These are phyloP conservation scores for Filosporella fistucella DNA, from an alignment of 495 filamentous ascomycete genomes.

Conservation along the genomic window DNA sequence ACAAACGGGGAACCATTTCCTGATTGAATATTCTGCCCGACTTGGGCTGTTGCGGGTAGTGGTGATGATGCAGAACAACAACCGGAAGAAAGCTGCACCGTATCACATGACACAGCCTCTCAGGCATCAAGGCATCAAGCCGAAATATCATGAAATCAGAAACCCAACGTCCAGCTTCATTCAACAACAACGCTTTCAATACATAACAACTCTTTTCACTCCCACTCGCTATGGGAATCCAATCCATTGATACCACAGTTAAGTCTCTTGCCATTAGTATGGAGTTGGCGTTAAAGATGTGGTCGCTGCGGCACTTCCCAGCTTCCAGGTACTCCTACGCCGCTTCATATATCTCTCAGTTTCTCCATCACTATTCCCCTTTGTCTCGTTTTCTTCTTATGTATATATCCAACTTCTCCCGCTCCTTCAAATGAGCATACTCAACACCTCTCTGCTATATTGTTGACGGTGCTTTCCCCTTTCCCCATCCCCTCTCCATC, in stretches of 20 bases:
- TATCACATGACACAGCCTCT: conserved; percentile 2
- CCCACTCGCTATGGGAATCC: neutral
- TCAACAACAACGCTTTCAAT: conserved; percentile 7
- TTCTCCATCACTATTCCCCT: neutral
- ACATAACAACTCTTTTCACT: conserved; percentile 17
- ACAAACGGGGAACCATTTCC: too few relatives aligned
- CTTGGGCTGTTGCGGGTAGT: too few relatives aligned
- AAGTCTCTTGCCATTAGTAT: conserved; percentile 9
- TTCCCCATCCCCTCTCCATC: neutral
- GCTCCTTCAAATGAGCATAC: neutral
- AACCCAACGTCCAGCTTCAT: conserved; percentile 12
- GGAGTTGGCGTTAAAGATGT: conserved; percentile 16
- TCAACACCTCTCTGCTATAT: neutral
- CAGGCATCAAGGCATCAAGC: neutral
- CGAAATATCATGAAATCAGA: conserved; percentile 2
- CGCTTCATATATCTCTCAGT: conserved; percentile 9
- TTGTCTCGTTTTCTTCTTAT: neutral
- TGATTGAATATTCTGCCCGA: too few relatives aligned
- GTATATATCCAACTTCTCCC: neutral
- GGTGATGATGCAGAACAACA: too few relatives aligned
- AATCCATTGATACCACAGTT: conserved; percentile 5
- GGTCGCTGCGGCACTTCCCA: conserved; percentile 3
- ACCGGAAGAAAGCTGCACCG: too few relatives aligned
- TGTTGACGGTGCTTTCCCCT: conserved; percentile 14
- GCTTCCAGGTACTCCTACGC: neutral